Conservation (phyloP, 2,329 filamentous ascomycete species). For the Pezicula radicicola region DNA sequence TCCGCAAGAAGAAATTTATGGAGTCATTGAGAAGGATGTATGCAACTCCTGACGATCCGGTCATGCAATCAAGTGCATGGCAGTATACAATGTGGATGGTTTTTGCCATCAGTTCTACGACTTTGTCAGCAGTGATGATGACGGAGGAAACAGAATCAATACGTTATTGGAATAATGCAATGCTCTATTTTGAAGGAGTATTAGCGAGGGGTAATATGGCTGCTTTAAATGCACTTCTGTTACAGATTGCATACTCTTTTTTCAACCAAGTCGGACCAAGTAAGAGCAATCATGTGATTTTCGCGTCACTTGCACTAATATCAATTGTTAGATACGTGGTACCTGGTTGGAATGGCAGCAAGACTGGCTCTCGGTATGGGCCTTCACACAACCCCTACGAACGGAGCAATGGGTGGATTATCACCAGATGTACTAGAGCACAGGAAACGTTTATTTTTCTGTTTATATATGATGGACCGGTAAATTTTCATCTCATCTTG, state of each 20-base stretch:
- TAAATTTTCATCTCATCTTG: constrained; percentile 4
- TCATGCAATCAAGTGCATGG: constrained; percentile 30
- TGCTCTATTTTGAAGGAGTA: constrained; percentile 37
- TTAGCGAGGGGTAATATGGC: constrained; percentile 36
- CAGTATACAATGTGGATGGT: constrained; percentile 46
- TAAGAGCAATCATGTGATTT: constrained; percentile 20
- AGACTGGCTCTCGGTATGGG: constrained; percentile 41
- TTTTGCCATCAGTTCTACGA: constrained; percentile 43
- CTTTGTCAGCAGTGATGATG: constrained; percentile 39
- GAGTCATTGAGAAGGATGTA: constrained; percentile 28
- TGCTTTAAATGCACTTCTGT: constrained; percentile 40
- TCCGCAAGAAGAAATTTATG: constrained; percentile 33
- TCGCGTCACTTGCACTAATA: not conserved
- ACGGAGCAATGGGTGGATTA: constrained; percentile 9
- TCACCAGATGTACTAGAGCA: constrained; percentile 25
- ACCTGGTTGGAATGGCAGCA: constrained; percentile 40
- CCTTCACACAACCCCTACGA: constrained; percentile 33
- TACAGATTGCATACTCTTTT: constrained; percentile 46
- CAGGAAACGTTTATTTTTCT: constrained; percentile 42
- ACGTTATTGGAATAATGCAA: constrained; percentile 40
- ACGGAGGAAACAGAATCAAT: constrained; percentile 40
- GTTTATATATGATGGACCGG: constrained; percentile 48
- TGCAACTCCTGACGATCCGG: constrained; percentile 25
- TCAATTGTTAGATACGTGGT: constrained; percentile 37
- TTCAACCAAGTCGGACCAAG: constrained; percentile 45